Conservation (phyloP, 148 eudicot species). For the Silene conica region DNA sequence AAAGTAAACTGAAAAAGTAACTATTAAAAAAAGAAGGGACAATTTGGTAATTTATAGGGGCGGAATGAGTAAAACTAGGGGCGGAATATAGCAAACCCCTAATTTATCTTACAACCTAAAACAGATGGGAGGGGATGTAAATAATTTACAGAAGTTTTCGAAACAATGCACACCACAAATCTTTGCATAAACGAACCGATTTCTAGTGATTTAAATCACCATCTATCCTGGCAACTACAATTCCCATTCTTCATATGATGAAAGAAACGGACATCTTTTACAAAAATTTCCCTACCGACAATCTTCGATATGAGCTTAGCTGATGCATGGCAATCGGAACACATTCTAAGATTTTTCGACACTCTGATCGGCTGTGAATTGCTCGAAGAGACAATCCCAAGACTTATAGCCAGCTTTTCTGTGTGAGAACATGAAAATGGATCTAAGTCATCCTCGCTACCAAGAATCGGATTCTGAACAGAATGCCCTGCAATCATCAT, state of each 20-base stretch:
- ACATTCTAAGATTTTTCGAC: conserved; percentile 33
- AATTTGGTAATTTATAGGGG: no score
- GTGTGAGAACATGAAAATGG: conserved; percentile 29
- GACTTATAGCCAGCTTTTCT: conserved; percentile 33
- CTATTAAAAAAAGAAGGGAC: no score
- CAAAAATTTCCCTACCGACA: conserved; percentile 26
- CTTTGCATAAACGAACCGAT: not conserved
- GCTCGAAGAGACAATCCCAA: conserved; percentile 24
- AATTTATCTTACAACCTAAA: no score
- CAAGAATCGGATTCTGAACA: conserved; percentile 24
- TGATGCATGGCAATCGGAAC: conserved; percentile 28
- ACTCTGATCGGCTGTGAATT: conserved; percentile 26
- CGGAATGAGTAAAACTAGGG: no score
- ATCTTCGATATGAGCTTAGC: conserved; percentile 25
- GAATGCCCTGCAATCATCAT: conserved; percentile 20
- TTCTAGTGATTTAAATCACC: conserved; percentile 11
- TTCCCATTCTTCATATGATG: conserved; percentile 34
- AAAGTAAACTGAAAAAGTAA: no score
- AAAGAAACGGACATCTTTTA: conserved; percentile 31
- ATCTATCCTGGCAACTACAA: conserved; percentile 33
- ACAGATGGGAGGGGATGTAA: no score
- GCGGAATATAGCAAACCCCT: no score
- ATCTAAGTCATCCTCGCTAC: not conserved
- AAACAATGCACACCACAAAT: not conserved
- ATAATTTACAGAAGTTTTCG: not conserved